Conservation (phyloP, 495 filamentous ascomycete species). For the Xanthoparmelia taractica region DNA sequence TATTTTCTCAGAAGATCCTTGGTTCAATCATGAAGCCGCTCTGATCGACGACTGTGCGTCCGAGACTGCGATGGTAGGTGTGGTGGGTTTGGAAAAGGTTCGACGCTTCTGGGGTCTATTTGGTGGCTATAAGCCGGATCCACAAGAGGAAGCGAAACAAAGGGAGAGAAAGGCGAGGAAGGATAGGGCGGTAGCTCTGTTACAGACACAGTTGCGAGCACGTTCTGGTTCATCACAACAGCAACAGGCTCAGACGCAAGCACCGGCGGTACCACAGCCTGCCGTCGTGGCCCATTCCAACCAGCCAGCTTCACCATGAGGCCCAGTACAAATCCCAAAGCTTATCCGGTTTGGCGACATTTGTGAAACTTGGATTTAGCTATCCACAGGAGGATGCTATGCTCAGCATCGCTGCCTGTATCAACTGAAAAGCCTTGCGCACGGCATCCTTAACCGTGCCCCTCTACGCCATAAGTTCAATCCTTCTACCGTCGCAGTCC, state of each 20-base stretch:
- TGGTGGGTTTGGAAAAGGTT: conserved; percentile 1
- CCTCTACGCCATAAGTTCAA: neutral
- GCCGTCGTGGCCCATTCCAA: neutral
- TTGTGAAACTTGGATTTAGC: neutral
- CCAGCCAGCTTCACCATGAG: neutral
- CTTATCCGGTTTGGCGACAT: neutral
- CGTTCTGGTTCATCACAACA: neutral
- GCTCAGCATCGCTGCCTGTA: neutral
- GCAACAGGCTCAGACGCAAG: conserved; percentile 2
- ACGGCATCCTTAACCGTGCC: neutral
- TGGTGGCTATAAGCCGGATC: conserved; percentile 1
- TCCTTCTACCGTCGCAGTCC: neutral
- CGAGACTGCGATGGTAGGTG: neutral
- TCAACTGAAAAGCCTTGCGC: neutral
- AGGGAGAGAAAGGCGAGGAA: neutral
- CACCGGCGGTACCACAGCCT: neutral
- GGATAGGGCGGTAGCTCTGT: neutral
- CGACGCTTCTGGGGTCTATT: conserved; percentile 5
- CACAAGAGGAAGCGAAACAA: conserved; percentile 1
- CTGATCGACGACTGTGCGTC: neutral
- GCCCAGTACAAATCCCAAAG: neutral
- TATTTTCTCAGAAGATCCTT: conserved; percentile 9
- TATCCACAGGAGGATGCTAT: neutral
- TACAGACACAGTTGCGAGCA: neutral
- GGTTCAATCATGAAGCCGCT: conserved; percentile 8